Percentiles rank a stretch among this genome's conserved stretches.
phyloP scores from a whole-genome alignment of 2,329 filamentous ascomycete genomes.

The Botrytis byssoidea region DNA sequence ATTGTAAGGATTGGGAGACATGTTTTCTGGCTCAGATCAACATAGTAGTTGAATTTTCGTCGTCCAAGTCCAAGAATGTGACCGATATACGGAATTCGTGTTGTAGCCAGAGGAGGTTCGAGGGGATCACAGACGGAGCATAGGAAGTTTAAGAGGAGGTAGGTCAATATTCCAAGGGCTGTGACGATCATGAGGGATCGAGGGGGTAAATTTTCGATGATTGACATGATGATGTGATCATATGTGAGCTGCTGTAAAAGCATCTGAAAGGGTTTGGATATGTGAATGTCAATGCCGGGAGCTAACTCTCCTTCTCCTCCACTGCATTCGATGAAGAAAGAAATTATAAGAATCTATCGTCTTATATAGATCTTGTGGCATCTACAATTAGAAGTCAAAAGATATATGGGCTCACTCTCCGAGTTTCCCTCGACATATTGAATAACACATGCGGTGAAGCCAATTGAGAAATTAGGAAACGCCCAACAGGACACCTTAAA shows the following conservation, averaged over 20 bases:
- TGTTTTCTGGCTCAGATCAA: conserved; percentile 22
- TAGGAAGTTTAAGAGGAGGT: neutral
- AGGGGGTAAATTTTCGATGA: too few relatives aligned
- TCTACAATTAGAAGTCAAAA: neutral
- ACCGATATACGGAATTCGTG: conserved; percentile 22
- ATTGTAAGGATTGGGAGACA: conserved; percentile 44
- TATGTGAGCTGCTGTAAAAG: neutral
- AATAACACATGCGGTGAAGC: neutral
- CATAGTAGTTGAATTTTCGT: conserved; percentile 23
- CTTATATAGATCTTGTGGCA: neutral
- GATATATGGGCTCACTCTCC: neutral
- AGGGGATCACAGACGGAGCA: neutral
- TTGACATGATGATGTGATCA: neutral
- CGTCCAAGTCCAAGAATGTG: conserved; percentile 15
- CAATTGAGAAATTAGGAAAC: neutral
- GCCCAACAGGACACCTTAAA: neutral
- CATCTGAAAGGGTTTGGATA: neutral
- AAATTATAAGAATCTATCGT: neutral
- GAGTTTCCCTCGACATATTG: neutral
- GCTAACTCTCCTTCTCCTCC: too few relatives aligned
- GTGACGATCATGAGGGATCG: too few relatives aligned
- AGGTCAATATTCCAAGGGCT: neutral
- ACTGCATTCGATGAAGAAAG: neutral
- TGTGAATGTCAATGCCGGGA: neutral
- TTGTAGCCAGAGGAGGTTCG: neutral